Evolutionary conservation across 345 rosid genomes (phyloP).

Genomic region (Bretschneidera sinensis): DNA sequence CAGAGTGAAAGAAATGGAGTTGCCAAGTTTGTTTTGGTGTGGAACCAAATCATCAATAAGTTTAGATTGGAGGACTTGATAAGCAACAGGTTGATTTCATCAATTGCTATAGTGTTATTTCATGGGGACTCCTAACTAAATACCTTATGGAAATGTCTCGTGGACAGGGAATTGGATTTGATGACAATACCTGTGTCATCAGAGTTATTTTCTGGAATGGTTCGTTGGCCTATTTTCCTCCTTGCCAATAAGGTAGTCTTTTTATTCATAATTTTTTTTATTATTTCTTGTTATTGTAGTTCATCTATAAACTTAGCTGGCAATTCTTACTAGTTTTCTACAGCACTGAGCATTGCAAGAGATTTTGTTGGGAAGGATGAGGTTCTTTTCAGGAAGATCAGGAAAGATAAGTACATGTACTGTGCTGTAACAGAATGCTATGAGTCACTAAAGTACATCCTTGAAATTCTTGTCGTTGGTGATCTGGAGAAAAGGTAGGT

Average conservation of each 20-base stretch:
- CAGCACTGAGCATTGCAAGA: constrained; percentile 76
- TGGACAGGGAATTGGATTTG: constrained; percentile 78
- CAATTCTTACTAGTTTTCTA: constrained; percentile 59
- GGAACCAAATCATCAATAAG: constrained; percentile 80
- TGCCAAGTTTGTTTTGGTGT: constrained; percentile 80
- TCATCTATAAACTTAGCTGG: constrained; percentile 28
- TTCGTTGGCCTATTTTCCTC: constrained; percentile 94
- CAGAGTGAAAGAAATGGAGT: constrained; percentile 40
- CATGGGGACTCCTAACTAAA: constrained; percentile 4
- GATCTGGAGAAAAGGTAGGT: constrained; percentile 72
- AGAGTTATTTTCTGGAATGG: constrained; percentile 53
- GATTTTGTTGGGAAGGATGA: constrained; percentile 70
- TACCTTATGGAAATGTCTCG: constrained; percentile 8
- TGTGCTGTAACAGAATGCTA: constrained; percentile 80
- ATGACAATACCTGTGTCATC: constrained; percentile 76
- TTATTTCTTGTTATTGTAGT: constrained; percentile 10
- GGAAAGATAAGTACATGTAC: constrained; percentile 83
- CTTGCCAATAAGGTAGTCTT: constrained; percentile 74
- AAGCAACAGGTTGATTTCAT: constrained; percentile 59
- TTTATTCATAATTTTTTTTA: constrained; percentile 1
- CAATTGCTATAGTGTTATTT: constrained; percentile 5
- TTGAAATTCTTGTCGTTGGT: constrained; percentile 76
- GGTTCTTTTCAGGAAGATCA: constrained; percentile 60
- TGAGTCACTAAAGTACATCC: constrained; percentile 76
- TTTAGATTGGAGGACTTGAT: constrained; percentile 90